Evolutionary conservation across 2,329 filamentous ascomycete species (phyloP).

Genomic region (Microdochium trichocladiopsis): DNA sequence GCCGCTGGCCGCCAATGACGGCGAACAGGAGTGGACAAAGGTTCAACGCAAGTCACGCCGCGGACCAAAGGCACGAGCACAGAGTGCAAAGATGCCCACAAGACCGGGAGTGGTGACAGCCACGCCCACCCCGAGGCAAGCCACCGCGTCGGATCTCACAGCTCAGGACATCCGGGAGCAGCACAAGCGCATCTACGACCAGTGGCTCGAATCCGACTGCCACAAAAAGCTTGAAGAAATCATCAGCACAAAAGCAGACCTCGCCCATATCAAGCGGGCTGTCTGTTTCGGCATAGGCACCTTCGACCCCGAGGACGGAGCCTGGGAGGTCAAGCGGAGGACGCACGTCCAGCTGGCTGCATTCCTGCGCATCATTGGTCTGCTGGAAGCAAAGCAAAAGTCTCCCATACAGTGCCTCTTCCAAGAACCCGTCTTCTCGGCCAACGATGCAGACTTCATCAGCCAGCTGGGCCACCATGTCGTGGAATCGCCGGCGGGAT

Average conservation of each 20-base stretch:
- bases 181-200: slow-evolving; percentile 10
- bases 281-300: slow-evolving; percentile 49
- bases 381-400: slow-evolving; percentile 19
- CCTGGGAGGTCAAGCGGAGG: slow-evolving; percentile 34
- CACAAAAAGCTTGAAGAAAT: slow-evolving; percentile 24
- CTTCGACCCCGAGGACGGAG: slow-evolving; percentile 42
- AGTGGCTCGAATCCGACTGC: slow-evolving; percentile 18
- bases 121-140: neutral
- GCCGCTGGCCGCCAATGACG: neutral
- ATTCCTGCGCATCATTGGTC: slow-evolving; percentile 39
- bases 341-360: slow-evolving; percentile 46
- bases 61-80: neutral
- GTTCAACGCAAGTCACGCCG: neutral
- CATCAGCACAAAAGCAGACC: slow-evolving; percentile 16
- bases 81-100: too few species aligned
- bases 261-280: slow-evolving; percentile 28
- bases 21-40: neutral
- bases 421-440: slow-evolving; percentile 47
- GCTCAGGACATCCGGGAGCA: slow-evolving; percentile 13
- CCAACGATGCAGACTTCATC: slow-evolving; percentile 43
- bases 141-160: slow-evolving; percentile 9
- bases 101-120: neutral
- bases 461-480: slow-evolving; percentile 44
- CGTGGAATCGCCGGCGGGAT: slow-evolving; percentile 44
- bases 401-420: slow-evolving; percentile 36